Evolutionary conservation across 2,329 filamentous ascomycete species (phyloP), one percentile per base, ranked within the genome.

Genomic region (Fusarium austroafricanum): DNA sequence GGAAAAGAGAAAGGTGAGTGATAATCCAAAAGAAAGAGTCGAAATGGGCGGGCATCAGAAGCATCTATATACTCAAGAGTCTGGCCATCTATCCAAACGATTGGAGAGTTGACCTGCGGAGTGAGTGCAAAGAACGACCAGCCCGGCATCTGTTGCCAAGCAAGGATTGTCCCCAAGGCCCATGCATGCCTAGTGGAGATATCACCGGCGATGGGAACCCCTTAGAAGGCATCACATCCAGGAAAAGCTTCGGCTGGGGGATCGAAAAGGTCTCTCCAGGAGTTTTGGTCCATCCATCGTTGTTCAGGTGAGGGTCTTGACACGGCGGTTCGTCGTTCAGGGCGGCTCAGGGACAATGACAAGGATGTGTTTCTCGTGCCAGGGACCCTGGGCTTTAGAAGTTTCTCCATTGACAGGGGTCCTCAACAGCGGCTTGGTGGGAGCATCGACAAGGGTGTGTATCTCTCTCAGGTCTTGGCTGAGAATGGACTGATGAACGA

Each of bases 61-160:
- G 65, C 58, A 68, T 56, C 73, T 76, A 76, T 76, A 76, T 76
- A 76, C 71, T 62, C 60, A 67, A 35, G 58, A 45, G 33, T 45
- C 46, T 55, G 44, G 55, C 52, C 39, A 60, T 61, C 28, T 44
- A 18, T 43, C 40, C 17, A 50, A 35, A 50, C 40, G 15, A 26
- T 39, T 37, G 33, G 42, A 59, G 54, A 28, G 33, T 40, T 58
- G 26, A 31, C 55, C 53, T 49, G 49, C 23, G 53, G 46, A 64
- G 60, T 26, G 46, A 64, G 60, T 26, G 56, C 62, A 67, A 69
- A 72, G 70, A 18, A 60, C 55, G 55, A 60, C 54, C 61, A 71
- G 38, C 26, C 62, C 59, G 61, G 69, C 62, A 74, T 70, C 72
- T 70, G 64, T 31, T 57, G 46, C 65, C 60, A 66, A 67, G 42